Conservation (phyloP, 2,329 filamentous ascomycete species). For the Nakataea oryzae region DNA sequence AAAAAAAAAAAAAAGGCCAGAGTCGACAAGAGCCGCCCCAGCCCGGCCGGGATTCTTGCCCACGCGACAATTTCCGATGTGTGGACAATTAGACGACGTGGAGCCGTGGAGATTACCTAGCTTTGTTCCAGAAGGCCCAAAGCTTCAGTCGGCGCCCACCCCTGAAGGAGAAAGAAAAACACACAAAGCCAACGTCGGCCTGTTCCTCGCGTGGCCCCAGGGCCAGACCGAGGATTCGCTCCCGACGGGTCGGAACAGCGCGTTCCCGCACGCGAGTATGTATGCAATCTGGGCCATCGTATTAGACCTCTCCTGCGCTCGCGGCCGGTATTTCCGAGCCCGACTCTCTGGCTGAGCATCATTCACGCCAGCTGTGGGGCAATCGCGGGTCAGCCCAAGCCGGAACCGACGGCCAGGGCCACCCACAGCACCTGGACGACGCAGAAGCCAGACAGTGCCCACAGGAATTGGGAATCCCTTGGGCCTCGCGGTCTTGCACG, state of each 20-base stretch:
- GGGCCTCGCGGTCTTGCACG: neutral
- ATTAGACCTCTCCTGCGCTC: neutral
- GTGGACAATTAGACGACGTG: neutral
- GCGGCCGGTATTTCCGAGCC: neutral
- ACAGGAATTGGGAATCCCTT: neutral
- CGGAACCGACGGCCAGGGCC: neutral
- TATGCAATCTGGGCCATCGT: neutral
- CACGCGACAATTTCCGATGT: neutral
- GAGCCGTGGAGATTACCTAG: neutral
- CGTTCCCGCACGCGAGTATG: neutral
- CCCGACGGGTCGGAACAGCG: neutral
- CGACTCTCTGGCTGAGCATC: too few relatives aligned
- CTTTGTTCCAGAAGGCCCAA: neutral
- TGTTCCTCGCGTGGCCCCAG: too few relatives aligned
- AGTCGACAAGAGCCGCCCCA: too few relatives aligned
- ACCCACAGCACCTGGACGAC: neutral
- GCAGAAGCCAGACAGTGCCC: too few relatives aligned
- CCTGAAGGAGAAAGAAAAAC: too few relatives aligned
- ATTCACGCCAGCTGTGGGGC: neutral
- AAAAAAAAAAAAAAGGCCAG: too few relatives aligned
- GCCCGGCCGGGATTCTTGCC: too few relatives aligned
- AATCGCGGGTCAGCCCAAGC: neutral
- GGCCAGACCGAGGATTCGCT: neutral
- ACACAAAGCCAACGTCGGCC: too few relatives aligned
- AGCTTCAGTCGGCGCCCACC: neutral